Base-by-base conservation (phyloP, 805 yeast species). In the Blastobotrys muscicola region DNA sequence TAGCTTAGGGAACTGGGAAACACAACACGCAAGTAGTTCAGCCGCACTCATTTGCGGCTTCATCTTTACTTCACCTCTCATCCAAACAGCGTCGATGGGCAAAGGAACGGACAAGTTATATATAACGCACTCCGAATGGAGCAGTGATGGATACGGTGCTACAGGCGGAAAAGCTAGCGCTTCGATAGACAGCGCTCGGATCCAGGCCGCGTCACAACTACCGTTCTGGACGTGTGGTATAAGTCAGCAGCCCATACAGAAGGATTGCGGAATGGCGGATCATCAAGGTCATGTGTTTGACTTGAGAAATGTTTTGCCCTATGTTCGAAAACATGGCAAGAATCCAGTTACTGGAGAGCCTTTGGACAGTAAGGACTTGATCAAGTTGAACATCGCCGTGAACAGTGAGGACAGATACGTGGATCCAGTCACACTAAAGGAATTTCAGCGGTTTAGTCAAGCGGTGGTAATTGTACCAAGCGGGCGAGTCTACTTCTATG, bases 81-180 rank as follows among this genome's bases (percentile, higher is more conserved):
- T 6, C 26, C 23, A 26, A 20, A 26, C 11, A 29, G 15, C 7
- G 10, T 9, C 6, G 32, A 62, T 62, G 66, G 66, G 66, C 15
- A 62, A 61, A 40, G 61, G 60, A 43, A 62, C 66, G 2, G 66
- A 62, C 43, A 62, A 62, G 45, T 46, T 62, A 14, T 62, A 51
- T 45, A 55, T 62, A 12, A 62, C 66, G 8, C 65, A 59, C 26
- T 57, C 62, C 3, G 66, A 62, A 51, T 59, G 64, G 63, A 51
- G 53, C 11, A 49, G 50, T 0, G 57, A 56, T 3, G 60, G 50
- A 16, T 55, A 58, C 26, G 26, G 26, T 6, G 26, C 26, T 42
- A 39, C 55, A 12, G 59, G 58, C 1, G 50, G 61, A 6, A 55
- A 60, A 8, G 62, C 62, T 8, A 46, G 46, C 15, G 20, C 45